phyloP scores from a whole-genome alignment of 2,329 filamentous ascomycete species.

The Pseudopyrenochaeta lycopersici region DNA sequence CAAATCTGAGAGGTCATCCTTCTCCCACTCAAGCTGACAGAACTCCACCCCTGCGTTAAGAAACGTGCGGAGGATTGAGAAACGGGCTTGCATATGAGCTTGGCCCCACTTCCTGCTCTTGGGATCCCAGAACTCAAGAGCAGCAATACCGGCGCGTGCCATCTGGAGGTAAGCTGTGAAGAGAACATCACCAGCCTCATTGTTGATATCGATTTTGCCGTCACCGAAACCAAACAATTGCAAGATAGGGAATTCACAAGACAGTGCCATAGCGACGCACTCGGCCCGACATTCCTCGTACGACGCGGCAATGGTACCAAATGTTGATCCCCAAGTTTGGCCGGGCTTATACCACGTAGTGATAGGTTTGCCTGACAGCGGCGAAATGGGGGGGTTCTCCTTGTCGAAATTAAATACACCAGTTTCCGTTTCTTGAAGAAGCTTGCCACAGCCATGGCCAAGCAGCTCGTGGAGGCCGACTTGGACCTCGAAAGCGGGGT shows the following conservation, averaged over 20 bases:
- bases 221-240: constrained; percentile 92
- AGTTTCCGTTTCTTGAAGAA: constrained; percentile 85
- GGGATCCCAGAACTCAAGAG: constrained; percentile 94
- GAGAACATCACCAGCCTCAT: constrained; percentile 84
- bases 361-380: constrained; percentile 79
- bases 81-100: constrained; percentile 85
- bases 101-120: constrained; percentile 93
- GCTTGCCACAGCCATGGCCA: constrained; percentile 91
- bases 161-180: constrained; percentile 91
- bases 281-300: constrained; percentile 97
- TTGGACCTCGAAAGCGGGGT: constrained; percentile 91
- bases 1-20: constrained; percentile 80
- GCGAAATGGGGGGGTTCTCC: constrained; percentile 81
- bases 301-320: constrained; percentile 83
- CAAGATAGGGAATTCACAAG: constrained; percentile 87
- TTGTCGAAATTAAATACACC: constrained; percentile 90
- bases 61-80: constrained; percentile 86
- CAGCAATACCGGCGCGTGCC: constrained; percentile 89
- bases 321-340: constrained; percentile 93
- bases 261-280: constrained; percentile 89
- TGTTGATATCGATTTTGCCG: constrained; percentile 74
- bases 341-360: constrained; percentile 92
- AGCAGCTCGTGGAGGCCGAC: constrained; percentile 92
- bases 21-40: constrained; percentile 79
- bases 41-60: constrained; percentile 87